phyloP scores from a whole-genome alignment of 257 asterid genomes.

The Przewalskia tangutica region DNA sequence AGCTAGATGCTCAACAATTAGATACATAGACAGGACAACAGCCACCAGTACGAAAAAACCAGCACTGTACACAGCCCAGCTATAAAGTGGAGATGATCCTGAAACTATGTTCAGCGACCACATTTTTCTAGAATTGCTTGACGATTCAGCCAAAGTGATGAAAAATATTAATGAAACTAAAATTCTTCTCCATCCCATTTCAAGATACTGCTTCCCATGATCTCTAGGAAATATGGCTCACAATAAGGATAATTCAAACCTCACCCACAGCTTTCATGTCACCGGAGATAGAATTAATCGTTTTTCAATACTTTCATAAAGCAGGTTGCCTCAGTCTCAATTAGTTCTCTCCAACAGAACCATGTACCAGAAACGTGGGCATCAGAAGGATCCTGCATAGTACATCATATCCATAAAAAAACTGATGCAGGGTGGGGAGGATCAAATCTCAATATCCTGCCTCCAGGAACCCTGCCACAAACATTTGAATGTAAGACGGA shows the following conservation, averaged over 20 bases:
- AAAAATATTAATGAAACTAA: conserved; percentile 28
- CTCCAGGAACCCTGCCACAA: neutral
- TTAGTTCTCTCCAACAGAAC: neutral
- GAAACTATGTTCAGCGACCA: conserved; percentile 26
- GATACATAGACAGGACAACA: conserved; percentile 68
- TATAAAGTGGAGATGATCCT: conserved; percentile 46
- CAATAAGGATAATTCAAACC: neutral
- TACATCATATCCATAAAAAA: neutral
- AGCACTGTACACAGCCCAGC: conserved; percentile 72
- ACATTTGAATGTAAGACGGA: neutral
- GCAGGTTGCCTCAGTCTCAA: neutral
- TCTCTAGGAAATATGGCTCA: neutral
- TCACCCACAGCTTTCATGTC: neutral
- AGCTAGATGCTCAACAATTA: conserved; percentile 84
- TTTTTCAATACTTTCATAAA: neutral
- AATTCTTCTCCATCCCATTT: conserved; percentile 60
- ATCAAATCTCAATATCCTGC: neutral
- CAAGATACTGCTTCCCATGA: neutral
- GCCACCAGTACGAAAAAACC: conserved; percentile 72
- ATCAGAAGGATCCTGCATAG: neutral
- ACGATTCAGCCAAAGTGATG: conserved; percentile 44
- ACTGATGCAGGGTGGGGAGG: neutral
- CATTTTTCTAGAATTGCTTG: conserved; percentile 36
- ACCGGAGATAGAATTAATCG: neutral
- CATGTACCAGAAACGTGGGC: neutral